phyloP scores from a whole-genome alignment of 2,329 filamentous ascomycete genomes.

The Fusarium bactridioides region DNA sequence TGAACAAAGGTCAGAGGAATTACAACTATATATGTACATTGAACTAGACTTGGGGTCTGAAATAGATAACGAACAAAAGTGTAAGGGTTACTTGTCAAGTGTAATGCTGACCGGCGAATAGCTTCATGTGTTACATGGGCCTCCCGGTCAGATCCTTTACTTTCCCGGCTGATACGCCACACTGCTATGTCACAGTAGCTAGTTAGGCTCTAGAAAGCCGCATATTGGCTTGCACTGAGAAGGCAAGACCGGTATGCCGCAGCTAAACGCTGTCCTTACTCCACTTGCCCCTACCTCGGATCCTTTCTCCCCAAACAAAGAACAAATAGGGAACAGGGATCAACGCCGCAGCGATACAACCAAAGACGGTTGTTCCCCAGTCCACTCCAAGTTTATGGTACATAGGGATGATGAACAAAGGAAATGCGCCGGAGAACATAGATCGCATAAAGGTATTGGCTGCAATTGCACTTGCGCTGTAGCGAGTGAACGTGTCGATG shows the following conservation, averaged over 20 bases:
- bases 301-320: not conserved
- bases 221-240: rapidly evolving
- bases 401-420: not conserved
- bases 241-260: rapidly evolving
- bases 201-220: too few relatives aligned
- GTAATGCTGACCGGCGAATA: not conserved
- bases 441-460: slow-evolving; percentile 1
- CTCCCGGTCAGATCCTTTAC: too few relatives aligned
- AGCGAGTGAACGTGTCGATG: not conserved
- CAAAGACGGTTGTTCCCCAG: slow-evolving; percentile 1
- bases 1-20: not conserved
- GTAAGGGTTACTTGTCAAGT: rapidly evolving
- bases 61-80: rapidly evolving
- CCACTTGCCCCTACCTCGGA: not conserved
- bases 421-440: not conserved
- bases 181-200: rapidly evolving
- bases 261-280: not conserved
- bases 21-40: not conserved
- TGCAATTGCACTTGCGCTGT: not conserved
- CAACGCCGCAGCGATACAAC: not conserved
- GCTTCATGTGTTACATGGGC: not conserved
- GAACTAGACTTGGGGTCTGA: rapidly evolving
- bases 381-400: not conserved
- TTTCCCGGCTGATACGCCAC: not conserved
- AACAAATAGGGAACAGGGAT: not conserved